A percentile compares a stretch with the other conserved stretches of the same genome.
Conservation (phyloP, 108 stramenopile species). For the Parietichytrium sp. region DNA sequence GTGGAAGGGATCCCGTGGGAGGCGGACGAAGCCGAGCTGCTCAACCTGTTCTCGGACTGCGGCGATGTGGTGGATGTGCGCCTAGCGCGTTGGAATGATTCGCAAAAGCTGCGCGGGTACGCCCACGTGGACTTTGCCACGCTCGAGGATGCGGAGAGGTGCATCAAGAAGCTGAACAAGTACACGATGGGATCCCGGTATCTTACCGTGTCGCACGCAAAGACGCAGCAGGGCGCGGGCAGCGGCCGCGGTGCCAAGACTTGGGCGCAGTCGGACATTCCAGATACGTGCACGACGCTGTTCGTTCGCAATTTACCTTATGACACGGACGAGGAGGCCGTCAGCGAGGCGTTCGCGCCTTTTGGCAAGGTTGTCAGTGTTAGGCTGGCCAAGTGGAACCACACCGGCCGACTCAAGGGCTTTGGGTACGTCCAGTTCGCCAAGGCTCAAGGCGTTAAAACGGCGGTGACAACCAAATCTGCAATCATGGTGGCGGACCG, state of each 20-base stretch:
- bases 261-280: slow-evolving; percentile 50
- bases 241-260: slow-evolving; percentile 52
- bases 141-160: slow-evolving; percentile 54
- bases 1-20: slow-evolving; percentile 87
- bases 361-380: slow-evolving; percentile 54
- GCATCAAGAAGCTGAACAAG: slow-evolving; percentile 67
- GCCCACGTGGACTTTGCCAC: slow-evolving; percentile 83
- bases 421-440: slow-evolving; percentile 64
- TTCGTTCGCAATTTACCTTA: slow-evolving; percentile 91
- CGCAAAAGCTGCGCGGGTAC: slow-evolving; percentile 83
- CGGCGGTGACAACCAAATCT: slow-evolving; percentile 41
- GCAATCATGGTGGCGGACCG: slow-evolving; percentile 12
- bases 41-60: slow-evolving; percentile 67
- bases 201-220: slow-evolving; percentile 70
- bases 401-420: slow-evolving; percentile 60
- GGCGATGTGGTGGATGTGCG: slow-evolving; percentile 71
- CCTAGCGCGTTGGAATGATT: slow-evolving; percentile 86
- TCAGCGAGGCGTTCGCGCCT: slow-evolving; percentile 61
- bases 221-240: slow-evolving; percentile 38
- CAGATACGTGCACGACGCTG: slow-evolving; percentile 70
- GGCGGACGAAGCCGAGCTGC: slow-evolving; percentile 67
- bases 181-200: slow-evolving; percentile 74
- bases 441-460: slow-evolving; percentile 53
- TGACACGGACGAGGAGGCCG: slow-evolving; percentile 73
- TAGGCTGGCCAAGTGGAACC: slow-evolving; percentile 57